Conservation (phyloP, 1,284 basidiomycete species). For the Pseudozyma pruni region DNA sequence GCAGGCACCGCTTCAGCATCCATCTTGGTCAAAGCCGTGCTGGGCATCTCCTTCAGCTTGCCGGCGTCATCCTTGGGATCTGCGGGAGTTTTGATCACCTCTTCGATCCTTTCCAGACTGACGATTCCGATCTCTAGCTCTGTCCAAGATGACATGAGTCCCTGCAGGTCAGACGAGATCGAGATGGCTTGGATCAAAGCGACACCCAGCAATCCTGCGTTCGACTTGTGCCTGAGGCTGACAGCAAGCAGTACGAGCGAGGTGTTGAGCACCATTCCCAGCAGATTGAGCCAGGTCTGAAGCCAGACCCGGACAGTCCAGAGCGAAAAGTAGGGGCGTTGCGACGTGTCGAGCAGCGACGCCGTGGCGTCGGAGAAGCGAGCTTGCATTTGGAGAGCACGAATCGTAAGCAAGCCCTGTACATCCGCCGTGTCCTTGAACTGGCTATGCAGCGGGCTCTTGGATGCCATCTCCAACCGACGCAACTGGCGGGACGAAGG, state of each 20-base stretch:
- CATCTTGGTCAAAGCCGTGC: conserved; percentile 14
- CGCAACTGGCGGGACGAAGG: conserved; percentile 42
- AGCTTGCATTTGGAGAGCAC: conserved; percentile 26
- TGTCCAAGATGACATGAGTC: conserved; percentile 53
- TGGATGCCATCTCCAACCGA: conserved; percentile 43
- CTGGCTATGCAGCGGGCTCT: conserved; percentile 32
- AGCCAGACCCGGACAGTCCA: conserved; percentile 44
- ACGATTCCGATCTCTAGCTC: conserved; percentile 66
- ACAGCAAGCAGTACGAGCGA: conserved; percentile 40
- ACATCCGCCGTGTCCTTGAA: conserved; percentile 31
- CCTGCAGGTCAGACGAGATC: conserved; percentile 34
- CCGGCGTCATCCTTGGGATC: conserved; percentile 25
- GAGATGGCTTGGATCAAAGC: conserved; percentile 56
- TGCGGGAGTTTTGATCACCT: conserved; percentile 42
- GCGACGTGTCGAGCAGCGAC: conserved; percentile 21
- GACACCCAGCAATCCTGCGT: conserved; percentile 60
- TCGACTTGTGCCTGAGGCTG: conserved; percentile 17
- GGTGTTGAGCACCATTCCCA: conserved; percentile 32
- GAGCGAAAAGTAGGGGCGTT: conserved; percentile 35
- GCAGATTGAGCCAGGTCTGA: conserved; percentile 29
- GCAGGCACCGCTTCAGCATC: conserved; percentile 11
- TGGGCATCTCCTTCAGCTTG: conserved; percentile 19
- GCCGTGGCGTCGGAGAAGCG: conserved; percentile 13
- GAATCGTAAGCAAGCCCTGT: conserved; percentile 35
- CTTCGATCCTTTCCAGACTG: conserved; percentile 62